phyloP scores from a whole-genome alignment of 345 rosid genomes.

The Durio zibethinus region DNA sequence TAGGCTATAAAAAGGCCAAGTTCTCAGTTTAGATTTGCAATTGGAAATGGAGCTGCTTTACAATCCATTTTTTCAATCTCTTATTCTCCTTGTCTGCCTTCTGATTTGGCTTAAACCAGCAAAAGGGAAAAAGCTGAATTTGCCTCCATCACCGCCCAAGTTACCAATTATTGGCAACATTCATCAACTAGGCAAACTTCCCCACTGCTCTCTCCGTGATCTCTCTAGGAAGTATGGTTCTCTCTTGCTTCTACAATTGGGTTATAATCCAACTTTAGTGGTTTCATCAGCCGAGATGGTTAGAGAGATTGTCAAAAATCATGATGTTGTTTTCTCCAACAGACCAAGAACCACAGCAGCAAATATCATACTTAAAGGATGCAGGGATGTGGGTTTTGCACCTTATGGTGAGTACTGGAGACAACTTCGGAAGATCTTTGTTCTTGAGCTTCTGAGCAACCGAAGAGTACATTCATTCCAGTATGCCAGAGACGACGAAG shows the following conservation, averaged over 20 bases:
- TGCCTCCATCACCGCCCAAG: neutral
- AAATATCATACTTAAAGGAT: neutral
- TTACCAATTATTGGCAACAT: constrained; percentile 1
- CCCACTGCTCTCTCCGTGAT: neutral
- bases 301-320: neutral
- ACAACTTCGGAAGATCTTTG: neutral
- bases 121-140: neutral
- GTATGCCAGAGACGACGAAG: neutral
- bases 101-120: neutral
- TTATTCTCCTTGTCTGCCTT: neutral
- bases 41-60: neutral
- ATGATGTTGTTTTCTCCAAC: neutral
- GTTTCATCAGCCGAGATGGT: neutral
- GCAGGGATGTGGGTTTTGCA: neutral
- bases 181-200: constrained; percentile 1
- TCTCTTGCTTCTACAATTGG: neutral
- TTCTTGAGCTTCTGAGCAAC: neutral
- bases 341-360: neutral
- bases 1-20: too few species aligned
- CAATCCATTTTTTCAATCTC: neutral
- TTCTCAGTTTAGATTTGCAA: too few species aligned
- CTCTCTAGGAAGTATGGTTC: neutral
- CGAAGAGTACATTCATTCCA: constrained; percentile 1
- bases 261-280: neutral
- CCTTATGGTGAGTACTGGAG: constrained; percentile 15